A percentile compares a stretch with the other conserved stretches of the same genome.
Conservation (phyloP, 129 eudicot species). For the Flaveria robusta region DNA sequence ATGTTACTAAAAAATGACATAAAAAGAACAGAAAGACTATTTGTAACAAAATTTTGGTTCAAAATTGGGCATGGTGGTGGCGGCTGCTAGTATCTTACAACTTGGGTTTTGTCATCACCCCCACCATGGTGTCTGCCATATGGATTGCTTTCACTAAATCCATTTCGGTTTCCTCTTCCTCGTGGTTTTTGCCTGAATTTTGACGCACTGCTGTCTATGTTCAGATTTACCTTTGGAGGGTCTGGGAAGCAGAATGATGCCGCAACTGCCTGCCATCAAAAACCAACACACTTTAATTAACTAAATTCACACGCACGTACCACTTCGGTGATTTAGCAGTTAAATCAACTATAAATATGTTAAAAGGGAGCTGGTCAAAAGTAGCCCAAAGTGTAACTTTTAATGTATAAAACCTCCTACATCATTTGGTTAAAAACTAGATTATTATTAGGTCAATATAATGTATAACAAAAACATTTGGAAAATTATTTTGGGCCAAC, state of each 20-base stretch:
- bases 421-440: too few relatives aligned
- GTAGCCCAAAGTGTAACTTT: background rate
- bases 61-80: background rate
- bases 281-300: background rate
- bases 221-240: conserved; percentile 82
- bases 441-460: too few relatives aligned
- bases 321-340: background rate
- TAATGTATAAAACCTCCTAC: too few relatives aligned
- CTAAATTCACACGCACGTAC: background rate
- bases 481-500: too few relatives aligned
- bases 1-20: too few relatives aligned
- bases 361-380: background rate
- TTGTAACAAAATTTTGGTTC: background rate
- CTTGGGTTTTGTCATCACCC: conserved; percentile 41
- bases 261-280: conserved; percentile 73
- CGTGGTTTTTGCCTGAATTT: conserved; percentile 61
- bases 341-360: background rate
- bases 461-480: too few relatives aligned
- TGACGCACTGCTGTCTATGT: conserved; percentile 78
- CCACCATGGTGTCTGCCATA: conserved; percentile 52
- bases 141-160: conserved; percentile 67
- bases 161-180: conserved; percentile 60
- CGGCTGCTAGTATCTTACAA: conserved; percentile 61
- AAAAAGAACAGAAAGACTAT: too few relatives aligned
- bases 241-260: conserved; percentile 75